Evolutionary conservation across 495 filamentous ascomycete species (phyloP).

Genomic region (Oidiodendron maius): DNA sequence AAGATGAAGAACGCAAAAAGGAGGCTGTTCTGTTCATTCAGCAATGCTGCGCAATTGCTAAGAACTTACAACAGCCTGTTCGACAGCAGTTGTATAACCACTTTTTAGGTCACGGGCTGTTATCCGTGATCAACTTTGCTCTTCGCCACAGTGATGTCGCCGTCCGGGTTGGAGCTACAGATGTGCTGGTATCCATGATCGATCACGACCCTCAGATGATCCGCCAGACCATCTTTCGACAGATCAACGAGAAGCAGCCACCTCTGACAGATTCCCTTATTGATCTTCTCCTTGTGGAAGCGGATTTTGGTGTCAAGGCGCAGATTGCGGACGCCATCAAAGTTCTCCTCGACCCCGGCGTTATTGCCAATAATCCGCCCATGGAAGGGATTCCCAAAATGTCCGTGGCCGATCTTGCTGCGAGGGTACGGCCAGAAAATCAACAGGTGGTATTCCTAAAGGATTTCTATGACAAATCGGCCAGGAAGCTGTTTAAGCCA

Average conservation of each 20-base stretch:
- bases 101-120: constrained; percentile 81
- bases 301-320: constrained; percentile 89
- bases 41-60: constrained; percentile 90
- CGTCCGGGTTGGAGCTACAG: constrained; percentile 86
- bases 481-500: constrained; percentile 79
- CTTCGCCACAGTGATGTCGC: constrained; percentile 77
- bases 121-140: constrained; percentile 87
- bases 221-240: constrained; percentile 83
- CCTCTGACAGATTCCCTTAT: constrained; percentile 93
- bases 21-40: constrained; percentile 95
- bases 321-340: constrained; percentile 96
- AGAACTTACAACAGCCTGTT: constrained; percentile 80
- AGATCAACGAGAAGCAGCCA: constrained; percentile 77
- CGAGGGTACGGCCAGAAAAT: constrained; percentile 60
- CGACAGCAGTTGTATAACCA: constrained; percentile 79
- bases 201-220: constrained; percentile 95
- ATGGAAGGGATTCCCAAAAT: constrained; percentile 60
- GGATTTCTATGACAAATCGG: constrained; percentile 86
- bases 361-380: constrained; percentile 36
- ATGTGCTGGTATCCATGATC: constrained; percentile 88
- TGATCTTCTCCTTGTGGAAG: constrained; percentile 83
- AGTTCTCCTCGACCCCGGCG: constrained; percentile 80
- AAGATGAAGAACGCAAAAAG: constrained; percentile 70
- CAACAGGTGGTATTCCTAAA: constrained; percentile 80
- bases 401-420: constrained; percentile 63